Conservation (phyloP, 2,329 filamentous ascomycete genomes). For the Coniochaeta sp. region DNA sequence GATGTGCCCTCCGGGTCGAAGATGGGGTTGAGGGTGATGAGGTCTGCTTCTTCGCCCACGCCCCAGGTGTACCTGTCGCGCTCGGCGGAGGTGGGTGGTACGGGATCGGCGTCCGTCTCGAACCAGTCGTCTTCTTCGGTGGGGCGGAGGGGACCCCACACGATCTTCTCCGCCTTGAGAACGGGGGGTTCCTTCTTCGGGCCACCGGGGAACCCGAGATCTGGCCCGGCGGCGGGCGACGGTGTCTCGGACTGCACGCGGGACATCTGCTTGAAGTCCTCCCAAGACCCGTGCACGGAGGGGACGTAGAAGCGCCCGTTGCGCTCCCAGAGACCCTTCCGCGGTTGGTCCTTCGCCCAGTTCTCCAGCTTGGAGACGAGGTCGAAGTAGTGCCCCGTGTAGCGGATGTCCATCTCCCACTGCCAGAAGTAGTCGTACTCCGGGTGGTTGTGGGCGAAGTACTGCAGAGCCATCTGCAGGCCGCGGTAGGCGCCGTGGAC, state of each 20-base stretch:
- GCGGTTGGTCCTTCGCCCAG: constrained; percentile 67
- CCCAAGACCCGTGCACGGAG: constrained; percentile 68
- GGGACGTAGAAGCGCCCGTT: constrained; percentile 74
- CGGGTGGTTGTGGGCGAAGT: constrained; percentile 81
- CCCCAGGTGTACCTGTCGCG: constrained; percentile 83
- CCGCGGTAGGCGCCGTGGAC: constrained; percentile 91
- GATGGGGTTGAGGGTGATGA: constrained; percentile 86
- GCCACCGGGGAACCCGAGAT: constrained; percentile 61
- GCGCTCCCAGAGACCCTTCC: constrained; percentile 77
- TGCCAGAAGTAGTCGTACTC: constrained; percentile 93
- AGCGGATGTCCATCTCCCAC: constrained; percentile 91
- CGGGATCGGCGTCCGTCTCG: constrained; percentile 64
- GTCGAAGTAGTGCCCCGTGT: constrained; percentile 81
- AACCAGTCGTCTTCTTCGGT: constrained; percentile 63
- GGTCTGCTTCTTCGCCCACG: constrained; percentile 81
- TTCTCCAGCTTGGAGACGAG: constrained; percentile 60
- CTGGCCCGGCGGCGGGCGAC: constrained; percentile 55
- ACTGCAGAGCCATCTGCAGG: constrained; percentile 89
- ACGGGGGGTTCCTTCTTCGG: constrained; percentile 28
- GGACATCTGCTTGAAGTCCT: constrained; percentile 72
- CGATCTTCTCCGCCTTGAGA: constrained; percentile 47
- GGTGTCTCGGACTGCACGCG: constrained; percentile 69
- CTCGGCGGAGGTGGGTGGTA: constrained; percentile 64
- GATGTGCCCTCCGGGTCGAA: constrained; percentile 84
- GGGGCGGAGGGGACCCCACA: constrained; percentile 81